phyloP scores from a whole-genome alignment of 768 basidiomycete genomes.

The Amanita jacksonii region DNA sequence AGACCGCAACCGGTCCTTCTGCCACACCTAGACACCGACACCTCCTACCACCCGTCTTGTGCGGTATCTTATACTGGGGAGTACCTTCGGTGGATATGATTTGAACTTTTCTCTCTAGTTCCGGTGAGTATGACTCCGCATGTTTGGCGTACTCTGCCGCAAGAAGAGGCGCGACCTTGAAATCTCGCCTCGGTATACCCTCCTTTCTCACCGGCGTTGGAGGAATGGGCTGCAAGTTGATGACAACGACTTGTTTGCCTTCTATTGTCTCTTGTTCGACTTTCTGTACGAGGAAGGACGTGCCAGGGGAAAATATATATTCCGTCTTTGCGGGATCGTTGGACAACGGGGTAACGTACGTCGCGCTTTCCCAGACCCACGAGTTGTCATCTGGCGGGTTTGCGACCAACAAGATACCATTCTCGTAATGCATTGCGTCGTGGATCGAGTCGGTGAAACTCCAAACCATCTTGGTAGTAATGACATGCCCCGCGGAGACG shows the following conservation, averaged over 20 bases:
- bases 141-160: not conserved
- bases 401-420: slow-evolving; percentile 10
- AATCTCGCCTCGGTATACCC: no score
- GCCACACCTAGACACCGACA: not conserved
- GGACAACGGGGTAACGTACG: slow-evolving; percentile 4
- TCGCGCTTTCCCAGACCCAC: slow-evolving; percentile 1
- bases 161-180: not conserved
- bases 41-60: not conserved
- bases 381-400: slow-evolving; percentile 2
- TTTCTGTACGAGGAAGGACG: not conserved
- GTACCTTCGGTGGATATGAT: not conserved
- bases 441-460: slow-evolving; percentile 9
- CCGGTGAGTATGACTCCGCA: not conserved
- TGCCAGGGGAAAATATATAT: no score
- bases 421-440: slow-evolving; percentile 10
- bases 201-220: not conserved
- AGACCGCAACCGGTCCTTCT: no score
- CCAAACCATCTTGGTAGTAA: slow-evolving; percentile 11
- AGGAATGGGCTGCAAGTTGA: not conserved
- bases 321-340: no score
- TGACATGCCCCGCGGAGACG: not conserved
- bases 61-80: not conserved
- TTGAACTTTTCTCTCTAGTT: not conserved
- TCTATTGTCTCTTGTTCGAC: not conserved
- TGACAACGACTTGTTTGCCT: not conserved